phyloP scores from a whole-genome alignment of 2,329 filamentous ascomycete genomes.

The Paecilomyces sp. region DNA sequence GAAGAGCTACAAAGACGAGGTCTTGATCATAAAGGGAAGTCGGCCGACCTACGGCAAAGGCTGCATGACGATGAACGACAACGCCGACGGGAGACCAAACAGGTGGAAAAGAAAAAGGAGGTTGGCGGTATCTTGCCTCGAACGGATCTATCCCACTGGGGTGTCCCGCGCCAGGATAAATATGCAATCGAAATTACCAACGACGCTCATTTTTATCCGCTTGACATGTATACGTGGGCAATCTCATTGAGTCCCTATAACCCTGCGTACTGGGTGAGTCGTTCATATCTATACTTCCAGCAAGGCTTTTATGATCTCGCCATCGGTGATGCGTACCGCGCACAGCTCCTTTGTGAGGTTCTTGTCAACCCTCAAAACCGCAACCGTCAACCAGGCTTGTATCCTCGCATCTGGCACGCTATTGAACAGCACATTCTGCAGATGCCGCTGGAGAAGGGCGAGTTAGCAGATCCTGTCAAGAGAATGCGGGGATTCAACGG shows the following conservation, averaged over 20 bases:
- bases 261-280: conserved; percentile 29
- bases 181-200: conserved; percentile 12
- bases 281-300: conserved; percentile 28
- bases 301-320: conserved; percentile 27
- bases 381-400: conserved; percentile 19
- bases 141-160: conserved; percentile 22
- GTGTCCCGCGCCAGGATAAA: conserved; percentile 8
- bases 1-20: conserved; percentile 11
- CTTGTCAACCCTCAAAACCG: conserved; percentile 13
- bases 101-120: conserved; percentile 1
- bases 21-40: conserved; percentile 5
- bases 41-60: conserved; percentile 11
- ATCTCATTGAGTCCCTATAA: conserved; percentile 29
- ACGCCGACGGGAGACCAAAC: conserved; percentile 9
- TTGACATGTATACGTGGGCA: conserved; percentile 31
- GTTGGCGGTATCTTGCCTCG: conserved; percentile 12
- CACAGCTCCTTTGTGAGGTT: conserved; percentile 25
- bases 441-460: conserved; percentile 4
- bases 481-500: conserved; percentile 17
- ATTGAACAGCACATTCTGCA: conserved; percentile 25
- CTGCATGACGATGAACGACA: conserved; percentile 13
- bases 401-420: conserved; percentile 22
- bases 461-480: conserved; percentile 8
- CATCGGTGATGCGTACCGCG: conserved; percentile 30
- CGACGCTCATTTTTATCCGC: conserved; percentile 11